phyloP scores from a whole-genome alignment of 2,329 filamentous ascomycete species.

The Phyllosticta citrichinensis region DNA sequence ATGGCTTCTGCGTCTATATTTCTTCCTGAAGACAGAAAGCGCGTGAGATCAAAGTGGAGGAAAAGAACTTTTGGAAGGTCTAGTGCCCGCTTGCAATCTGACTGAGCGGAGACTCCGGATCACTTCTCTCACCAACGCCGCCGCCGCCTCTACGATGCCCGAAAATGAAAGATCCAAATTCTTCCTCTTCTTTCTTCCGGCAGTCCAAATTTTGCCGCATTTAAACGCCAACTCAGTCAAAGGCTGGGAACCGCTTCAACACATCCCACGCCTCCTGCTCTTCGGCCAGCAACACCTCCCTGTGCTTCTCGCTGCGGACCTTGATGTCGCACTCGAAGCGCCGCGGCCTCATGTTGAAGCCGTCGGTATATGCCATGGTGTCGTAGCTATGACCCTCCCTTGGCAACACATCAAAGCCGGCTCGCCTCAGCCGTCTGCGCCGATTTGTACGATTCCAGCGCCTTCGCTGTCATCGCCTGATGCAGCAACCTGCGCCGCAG shows the following conservation, averaged over 20 bases:
- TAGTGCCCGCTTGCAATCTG: too few species aligned
- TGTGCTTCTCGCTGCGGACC: constrained; percentile 23
- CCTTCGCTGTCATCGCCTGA: constrained; percentile 36
- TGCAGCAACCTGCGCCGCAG: constrained; percentile 33
- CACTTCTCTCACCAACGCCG: too few species aligned
- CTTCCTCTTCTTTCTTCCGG: not conserved
- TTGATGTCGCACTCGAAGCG: constrained; percentile 26
- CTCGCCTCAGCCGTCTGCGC: constrained; percentile 41
- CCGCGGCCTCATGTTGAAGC: constrained; percentile 30
- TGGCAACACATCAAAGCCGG: constrained; percentile 27
- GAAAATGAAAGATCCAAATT: not conserved
- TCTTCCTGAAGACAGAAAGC: too few species aligned
- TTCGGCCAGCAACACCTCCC: constrained; percentile 22
- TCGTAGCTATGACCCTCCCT: constrained; percentile 24
- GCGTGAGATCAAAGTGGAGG: fast-evolving
- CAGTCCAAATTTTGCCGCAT: not conserved
- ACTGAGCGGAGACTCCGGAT: too few species aligned
- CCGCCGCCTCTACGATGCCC: too few species aligned
- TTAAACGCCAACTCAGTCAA: not conserved
- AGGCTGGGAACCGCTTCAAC: constrained; percentile 1
- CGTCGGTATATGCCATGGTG: constrained; percentile 31
- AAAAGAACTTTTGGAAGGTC: too few species aligned
- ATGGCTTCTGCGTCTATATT: too few species aligned
- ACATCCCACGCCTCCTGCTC: constrained; percentile 1
- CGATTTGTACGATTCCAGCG: constrained; percentile 36